phyloP scores from a whole-genome alignment of 2,329 filamentous ascomycete species.

The Zelopaecilomyces penicillatus region DNA sequence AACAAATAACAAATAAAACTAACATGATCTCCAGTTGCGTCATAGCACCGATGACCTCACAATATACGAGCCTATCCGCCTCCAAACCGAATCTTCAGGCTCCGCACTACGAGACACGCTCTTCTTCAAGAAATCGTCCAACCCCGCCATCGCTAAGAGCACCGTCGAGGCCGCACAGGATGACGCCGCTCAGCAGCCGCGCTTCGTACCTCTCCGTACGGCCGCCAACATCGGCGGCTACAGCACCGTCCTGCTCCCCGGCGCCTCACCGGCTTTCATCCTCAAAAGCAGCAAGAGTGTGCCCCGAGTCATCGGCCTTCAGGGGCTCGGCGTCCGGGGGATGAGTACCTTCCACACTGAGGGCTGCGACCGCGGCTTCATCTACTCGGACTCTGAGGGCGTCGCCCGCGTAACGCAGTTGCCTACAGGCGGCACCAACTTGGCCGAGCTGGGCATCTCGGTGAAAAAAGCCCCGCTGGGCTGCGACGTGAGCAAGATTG shows the following conservation, averaged over 20 bases:
- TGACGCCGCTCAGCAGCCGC: slow-evolving; percentile 37
- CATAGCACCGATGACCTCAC: slow-evolving; percentile 74
- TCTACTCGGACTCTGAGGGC: slow-evolving; percentile 68
- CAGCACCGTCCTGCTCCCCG: slow-evolving; percentile 74
- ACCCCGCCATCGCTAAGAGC: slow-evolving; percentile 56
- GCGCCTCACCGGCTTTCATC: slow-evolving; percentile 70
- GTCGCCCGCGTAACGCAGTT: slow-evolving; percentile 66
- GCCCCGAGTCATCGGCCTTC: slow-evolving; percentile 67
- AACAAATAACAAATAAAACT: background rate
- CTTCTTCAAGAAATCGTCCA: slow-evolving; percentile 68
- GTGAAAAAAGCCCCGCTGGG: slow-evolving; percentile 63
- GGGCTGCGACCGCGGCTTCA: slow-evolving; percentile 72
- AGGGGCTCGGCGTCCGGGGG: slow-evolving; percentile 58
- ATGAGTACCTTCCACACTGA: slow-evolving; percentile 71
- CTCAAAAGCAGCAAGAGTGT: slow-evolving; percentile 71
- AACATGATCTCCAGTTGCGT: slow-evolving; percentile 48
- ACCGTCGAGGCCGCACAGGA: slow-evolving; percentile 41
- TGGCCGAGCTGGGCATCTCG: slow-evolving; percentile 68
- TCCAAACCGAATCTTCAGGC: slow-evolving; percentile 28
- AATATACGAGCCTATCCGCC: slow-evolving; percentile 73
- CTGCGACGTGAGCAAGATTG: slow-evolving; percentile 61
- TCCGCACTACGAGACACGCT: slow-evolving; percentile 45
- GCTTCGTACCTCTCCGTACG: slow-evolving; percentile 46
- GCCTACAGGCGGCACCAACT: slow-evolving; percentile 50
- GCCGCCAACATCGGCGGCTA: slow-evolving; percentile 66